Conservation (phyloP, 768 basidiomycete species). For the Agrocybe praecox region DNA sequence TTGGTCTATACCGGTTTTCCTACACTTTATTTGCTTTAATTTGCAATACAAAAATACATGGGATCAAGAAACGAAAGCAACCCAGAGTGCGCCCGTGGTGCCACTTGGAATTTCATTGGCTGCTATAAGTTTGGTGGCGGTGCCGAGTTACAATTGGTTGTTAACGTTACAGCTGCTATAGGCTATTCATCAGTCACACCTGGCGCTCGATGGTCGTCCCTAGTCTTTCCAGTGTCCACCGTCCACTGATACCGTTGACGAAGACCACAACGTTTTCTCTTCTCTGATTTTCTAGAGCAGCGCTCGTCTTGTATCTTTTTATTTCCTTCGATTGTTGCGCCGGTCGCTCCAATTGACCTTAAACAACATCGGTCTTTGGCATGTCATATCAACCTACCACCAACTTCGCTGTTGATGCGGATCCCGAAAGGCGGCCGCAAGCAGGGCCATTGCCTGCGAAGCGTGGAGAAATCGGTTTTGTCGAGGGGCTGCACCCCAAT, state of each 20-base stretch:
- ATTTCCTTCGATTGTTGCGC: slow-evolving; percentile 13
- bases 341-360: slow-evolving; percentile 14
- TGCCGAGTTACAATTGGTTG: not conserved
- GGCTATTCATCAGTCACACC: not conserved
- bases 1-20: too few species aligned
- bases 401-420: not conserved
- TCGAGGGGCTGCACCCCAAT: slow-evolving; percentile 37
- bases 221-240: too few species aligned
- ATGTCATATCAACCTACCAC: slow-evolving; percentile 16
- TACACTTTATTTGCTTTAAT: too few species aligned
- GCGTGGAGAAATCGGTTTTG: slow-evolving; percentile 67
- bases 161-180: not conserved
- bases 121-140: not conserved
- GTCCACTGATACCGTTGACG: too few species aligned
- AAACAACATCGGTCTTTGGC: not conserved
- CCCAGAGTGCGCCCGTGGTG: too few species aligned
- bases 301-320: slow-evolving; percentile 13
- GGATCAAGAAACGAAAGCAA: too few species aligned
- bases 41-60: too few species aligned
- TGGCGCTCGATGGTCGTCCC: not conserved
- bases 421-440: slow-evolving; percentile 41
- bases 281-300: slow-evolving; percentile 13
- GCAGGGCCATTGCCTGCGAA: slow-evolving; percentile 66
- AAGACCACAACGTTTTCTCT: slow-evolving; percentile 5
- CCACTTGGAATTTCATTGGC: not conserved